Evolutionary conservation across 176 grass and related monocot species (phyloP).

Genomic region (Chloris gayana): DNA sequence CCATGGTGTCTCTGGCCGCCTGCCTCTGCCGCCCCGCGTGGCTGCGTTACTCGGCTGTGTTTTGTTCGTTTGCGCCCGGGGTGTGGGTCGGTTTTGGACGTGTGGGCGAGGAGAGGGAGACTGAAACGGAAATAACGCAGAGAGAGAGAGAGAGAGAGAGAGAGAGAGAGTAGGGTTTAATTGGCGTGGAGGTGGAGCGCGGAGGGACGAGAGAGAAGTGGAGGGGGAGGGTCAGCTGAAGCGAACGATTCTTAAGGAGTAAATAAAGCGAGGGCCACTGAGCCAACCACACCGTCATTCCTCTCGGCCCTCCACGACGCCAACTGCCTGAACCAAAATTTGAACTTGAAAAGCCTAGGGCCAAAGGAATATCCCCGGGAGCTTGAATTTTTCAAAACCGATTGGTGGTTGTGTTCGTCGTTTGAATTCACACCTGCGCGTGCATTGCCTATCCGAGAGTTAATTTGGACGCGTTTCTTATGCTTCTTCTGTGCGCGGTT

Average conservation of each 20-base stretch:
- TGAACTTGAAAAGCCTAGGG: neutral
- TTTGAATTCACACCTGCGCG: neutral
- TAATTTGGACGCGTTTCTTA: no score
- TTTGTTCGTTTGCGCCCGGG: constrained; percentile 34
- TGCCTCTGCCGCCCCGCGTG: neutral
- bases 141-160: constrained; percentile 31
- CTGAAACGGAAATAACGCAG: constrained; percentile 44
- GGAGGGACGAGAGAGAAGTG: constrained; percentile 23
- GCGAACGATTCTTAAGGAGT: constrained; percentile 66
- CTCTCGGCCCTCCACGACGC: constrained; percentile 13
- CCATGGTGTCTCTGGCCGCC: constrained; percentile 21
- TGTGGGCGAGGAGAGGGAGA: constrained; percentile 31
- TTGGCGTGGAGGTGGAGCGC: constrained; percentile 55
- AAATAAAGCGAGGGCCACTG: constrained; percentile 63
- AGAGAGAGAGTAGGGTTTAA: constrained; percentile 48
- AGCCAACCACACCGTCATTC: constrained; percentile 13
- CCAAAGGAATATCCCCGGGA: neutral
- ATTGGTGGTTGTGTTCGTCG: neutral
- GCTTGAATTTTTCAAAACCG: neutral
- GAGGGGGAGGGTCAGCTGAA: constrained; percentile 40
- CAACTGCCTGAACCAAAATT: constrained; percentile 9
- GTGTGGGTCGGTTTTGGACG: constrained; percentile 28
- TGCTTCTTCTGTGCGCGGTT: no score
- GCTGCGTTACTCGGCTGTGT: constrained; percentile 41
- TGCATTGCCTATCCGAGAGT: no score